Conservation (phyloP, 495 filamentous ascomycete species). For the Aspergillus sparsus region DNA sequence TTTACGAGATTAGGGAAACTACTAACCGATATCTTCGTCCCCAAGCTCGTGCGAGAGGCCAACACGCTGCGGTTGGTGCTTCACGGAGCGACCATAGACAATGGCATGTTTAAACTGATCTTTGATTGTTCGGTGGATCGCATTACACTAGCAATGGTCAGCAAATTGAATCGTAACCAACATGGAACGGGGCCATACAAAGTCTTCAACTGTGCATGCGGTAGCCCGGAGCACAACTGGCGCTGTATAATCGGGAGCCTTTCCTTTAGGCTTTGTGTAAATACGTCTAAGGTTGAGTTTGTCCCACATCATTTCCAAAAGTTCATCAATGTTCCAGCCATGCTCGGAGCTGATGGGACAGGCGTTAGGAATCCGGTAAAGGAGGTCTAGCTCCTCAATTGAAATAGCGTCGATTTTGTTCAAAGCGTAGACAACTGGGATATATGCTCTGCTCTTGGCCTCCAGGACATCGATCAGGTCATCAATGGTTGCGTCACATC, state of each 20-base stretch:
- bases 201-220: conserved; percentile 91
- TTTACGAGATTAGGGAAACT: conserved; percentile 6
- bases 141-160: conserved; percentile 71
- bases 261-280: conserved; percentile 98
- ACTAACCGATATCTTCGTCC: conserved; percentile 96
- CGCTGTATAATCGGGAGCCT: conserved; percentile 85
- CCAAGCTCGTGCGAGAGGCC: conserved; percentile 87
- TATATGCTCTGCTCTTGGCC: conserved; percentile 92
- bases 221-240: conserved; percentile 85
- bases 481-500: conserved; percentile 89
- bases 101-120: conserved; percentile 95
- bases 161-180: conserved; percentile 15
- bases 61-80: conserved; percentile 97
- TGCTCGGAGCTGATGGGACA: conserved; percentile 97
- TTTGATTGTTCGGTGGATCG: conserved; percentile 93
- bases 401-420: conserved; percentile 99
- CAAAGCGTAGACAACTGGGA: conserved; percentile 95
- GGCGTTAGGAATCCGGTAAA: conserved; percentile 96
- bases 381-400: conserved; percentile 92
- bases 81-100: conserved; percentile 96
- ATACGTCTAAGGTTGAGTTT: conserved; percentile 87
- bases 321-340: conserved; percentile 97
- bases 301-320: conserved; percentile 98
- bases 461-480: conserved; percentile 96
- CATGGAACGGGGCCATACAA: conserved; percentile 61